Evolutionary conservation across 441 rosid species (phyloP).

Genomic region (Gossypium gossypioides): DNA sequence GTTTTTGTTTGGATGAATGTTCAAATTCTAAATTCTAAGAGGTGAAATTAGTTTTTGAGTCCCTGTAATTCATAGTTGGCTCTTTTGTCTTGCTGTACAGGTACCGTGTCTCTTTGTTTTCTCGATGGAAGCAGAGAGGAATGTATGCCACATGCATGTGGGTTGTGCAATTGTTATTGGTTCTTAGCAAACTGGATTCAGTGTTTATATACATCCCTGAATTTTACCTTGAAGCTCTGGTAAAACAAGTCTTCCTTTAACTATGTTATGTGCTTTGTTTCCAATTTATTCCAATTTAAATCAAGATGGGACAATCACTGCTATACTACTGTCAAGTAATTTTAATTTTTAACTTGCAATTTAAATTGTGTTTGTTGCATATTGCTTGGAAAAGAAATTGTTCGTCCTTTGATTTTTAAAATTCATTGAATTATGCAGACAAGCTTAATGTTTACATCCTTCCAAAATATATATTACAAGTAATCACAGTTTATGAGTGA

Average conservation of each 20-base stretch:
- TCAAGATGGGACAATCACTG: not conserved
- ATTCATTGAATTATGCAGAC: not conserved
- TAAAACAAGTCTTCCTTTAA: conserved; percentile 25
- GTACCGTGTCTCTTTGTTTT: conserved; percentile 75
- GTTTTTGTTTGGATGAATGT: conserved; percentile 10
- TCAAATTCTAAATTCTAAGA: conserved; percentile 10
- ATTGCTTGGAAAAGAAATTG: not conserved
- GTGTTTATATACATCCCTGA: conserved; percentile 79
- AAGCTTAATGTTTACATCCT: not conserved
- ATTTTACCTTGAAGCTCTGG: conserved; percentile 86
- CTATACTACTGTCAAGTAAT: not conserved
- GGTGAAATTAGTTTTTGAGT: not conserved
- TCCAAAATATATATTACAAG: not conserved
- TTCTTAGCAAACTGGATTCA: conserved; percentile 82
- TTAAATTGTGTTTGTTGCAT: not conserved
- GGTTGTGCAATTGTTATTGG: conserved; percentile 83
- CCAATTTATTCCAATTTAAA: conserved; percentile 1
- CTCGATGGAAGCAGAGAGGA: conserved; percentile 98
- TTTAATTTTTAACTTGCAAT: not conserved
- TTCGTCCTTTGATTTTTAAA: not conserved
- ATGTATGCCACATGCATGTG: conserved; percentile 97
- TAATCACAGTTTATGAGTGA: not conserved
- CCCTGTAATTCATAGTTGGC: not conserved
- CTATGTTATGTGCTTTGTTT: conserved; percentile 1
- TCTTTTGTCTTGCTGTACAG: conserved; percentile 30